Evolutionary conservation across 805 yeast genomes (phyloP), one percentile per base, ranked within the genome.

Genomic region (Pichia californica): DNA sequence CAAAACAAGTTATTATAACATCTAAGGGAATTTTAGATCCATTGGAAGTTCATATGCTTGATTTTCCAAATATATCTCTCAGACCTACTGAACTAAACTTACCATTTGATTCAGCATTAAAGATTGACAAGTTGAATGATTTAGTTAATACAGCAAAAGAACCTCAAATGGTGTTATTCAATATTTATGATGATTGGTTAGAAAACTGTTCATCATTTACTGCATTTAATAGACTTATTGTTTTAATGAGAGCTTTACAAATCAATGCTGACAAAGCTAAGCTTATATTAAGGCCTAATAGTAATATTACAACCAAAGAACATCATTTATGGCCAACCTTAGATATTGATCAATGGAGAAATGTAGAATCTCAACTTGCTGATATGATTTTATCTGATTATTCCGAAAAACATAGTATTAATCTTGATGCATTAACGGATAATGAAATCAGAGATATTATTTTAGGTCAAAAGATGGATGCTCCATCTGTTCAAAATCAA

Each of bases 301-400:
- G 80, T 33, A 73, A 81, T 0, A 74, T 85, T 2, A 64, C 72
- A 4, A 83, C 93, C 0, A 74, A 80, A 53, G 81, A 77, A 29
- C 84, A 89, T 57, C 96, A 88, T 59, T 64, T 93, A 31, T 93
- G 99, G 99, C 99, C 99, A 3, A 69, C 93, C 1, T 79, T 88
- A 45, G 67, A 77, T 4, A 86, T 83, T 49, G 95, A 88, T 16
- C 95, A 88, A 63, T 93, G 99, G 99, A 76, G 84, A 38, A 81
- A 79, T 34, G 86, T 89, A 26, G 99, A 93, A 62, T 71, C 86
- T 3, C 86, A 86, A 61, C 66, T 93, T 52, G 81, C 96, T 49
- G 98, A 93, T 58, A 66, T 93, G 61, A 88, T 93, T 47, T 69
- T 93, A 51, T 73, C 74, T 45, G 96, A 89, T 56, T 93, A 88